Evolutionary conservation across 805 yeast genomes (phyloP), one percentile per base, ranked within the genome.

Genomic region (Candida nemodendra): DNA sequence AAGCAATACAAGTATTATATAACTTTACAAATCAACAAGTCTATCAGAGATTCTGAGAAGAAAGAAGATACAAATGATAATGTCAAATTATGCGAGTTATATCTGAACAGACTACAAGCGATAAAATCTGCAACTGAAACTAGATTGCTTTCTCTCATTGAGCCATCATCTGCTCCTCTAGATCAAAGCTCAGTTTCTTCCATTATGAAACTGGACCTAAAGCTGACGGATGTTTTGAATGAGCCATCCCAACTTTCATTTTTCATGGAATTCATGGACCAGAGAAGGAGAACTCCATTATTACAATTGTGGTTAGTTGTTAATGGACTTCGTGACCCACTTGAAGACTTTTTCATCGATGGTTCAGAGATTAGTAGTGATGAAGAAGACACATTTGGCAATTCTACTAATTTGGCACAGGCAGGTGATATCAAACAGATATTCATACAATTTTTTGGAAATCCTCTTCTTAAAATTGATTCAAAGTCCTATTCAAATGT

Each of bases 281-380:
- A 68, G 34, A 52, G 78, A 14, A 57, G 65, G 4, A 57, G 76
- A 32, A 59, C 69, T 1, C 61, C 61, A 0, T 53, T 79, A 19
- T 52, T 87, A 4, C 80, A 79, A 30, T 79, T 78, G 43, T 84
- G 89, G 87, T 56, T 74, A 4, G 71, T 76, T 2, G 81, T 87
- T 2, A 84, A 86, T 43, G 68, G 74, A 0, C 71, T 86, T 26
- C 77, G 79, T 49, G 84, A 84, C 33, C 95, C 96, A 0, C 58
- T 89, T 13, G 86, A 80, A 44, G 84, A 74, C 40, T 22, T 55
- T 24, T 46, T 42, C 17, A 42, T 41, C 28, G 53, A 16, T 39
- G 51, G 61, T 11, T 50, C 51, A 24, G 53, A 55, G 9, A 57
- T 56, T 11, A 61, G 57, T 27, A 56, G 51, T 31, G 54, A 52